Evolutionary conservation across 192 early-diverging fungal genomes (phyloP).

Genomic region (Podila minutissima): DNA sequence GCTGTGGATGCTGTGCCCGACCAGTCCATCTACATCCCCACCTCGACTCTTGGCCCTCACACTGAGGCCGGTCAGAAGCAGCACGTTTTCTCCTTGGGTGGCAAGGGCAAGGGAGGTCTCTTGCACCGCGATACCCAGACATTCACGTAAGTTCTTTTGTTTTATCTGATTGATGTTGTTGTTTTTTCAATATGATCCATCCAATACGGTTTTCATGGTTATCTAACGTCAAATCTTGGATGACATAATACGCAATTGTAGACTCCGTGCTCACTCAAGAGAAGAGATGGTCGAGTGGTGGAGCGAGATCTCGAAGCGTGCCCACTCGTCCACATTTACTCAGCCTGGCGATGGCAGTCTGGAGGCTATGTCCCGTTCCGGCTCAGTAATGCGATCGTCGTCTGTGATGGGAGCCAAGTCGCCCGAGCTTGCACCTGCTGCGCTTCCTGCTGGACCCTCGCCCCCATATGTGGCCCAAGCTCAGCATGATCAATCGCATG

Average conservation of each 20-base stretch:
- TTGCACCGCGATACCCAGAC: conserved; percentile 39
- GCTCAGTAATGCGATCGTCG: conserved; percentile 22
- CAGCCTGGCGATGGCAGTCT: conserved; percentile 26
- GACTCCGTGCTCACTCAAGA: conserved; percentile 32
- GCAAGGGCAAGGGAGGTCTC: conserved; percentile 38
- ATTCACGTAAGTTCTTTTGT: conserved; percentile 29
- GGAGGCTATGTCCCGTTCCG: conserved; percentile 24
- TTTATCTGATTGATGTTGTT: neutral
- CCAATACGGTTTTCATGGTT: no score
- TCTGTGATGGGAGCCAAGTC: conserved; percentile 12
- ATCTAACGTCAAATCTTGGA: no score
- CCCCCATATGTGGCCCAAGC: conserved; percentile 17
- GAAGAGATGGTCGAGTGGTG: conserved; percentile 49
- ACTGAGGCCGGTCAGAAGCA: conserved; percentile 25
- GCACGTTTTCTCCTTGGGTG: conserved; percentile 42
- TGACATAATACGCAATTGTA: neutral
- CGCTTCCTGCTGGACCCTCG: conserved; percentile 5
- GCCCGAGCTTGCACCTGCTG: conserved; percentile 1
- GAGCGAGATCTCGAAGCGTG: conserved; percentile 39
- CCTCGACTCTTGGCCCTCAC: conserved; percentile 28
- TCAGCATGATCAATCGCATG: neutral
- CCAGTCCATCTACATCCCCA: conserved; percentile 56
- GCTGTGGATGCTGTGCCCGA: conserved; percentile 42
- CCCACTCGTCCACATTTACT: conserved; percentile 24
- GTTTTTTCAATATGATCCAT: neutral